These are phyloP conservation scores for Pseudognaphalium luteoalbum DNA, from an alignment of 129 eudicot species.

Conservation along the genomic window DNA sequence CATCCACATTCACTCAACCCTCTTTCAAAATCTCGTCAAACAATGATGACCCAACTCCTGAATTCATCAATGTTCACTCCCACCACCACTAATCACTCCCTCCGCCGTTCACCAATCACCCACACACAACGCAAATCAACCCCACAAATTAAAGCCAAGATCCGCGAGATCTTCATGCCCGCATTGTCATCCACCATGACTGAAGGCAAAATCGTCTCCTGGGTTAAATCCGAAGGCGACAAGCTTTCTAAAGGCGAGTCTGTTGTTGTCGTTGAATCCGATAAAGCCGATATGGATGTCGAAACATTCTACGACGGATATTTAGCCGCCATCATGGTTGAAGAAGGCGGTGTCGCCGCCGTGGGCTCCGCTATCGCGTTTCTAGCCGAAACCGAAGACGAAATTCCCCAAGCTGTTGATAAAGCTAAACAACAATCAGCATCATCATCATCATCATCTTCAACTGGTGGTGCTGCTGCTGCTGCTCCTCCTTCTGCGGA, in stretches of 20 bases:
- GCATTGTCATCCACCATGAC: slow-evolving; percentile 97
- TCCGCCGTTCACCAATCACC: slow-evolving; percentile 12
- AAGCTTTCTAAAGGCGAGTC: slow-evolving; percentile 87
- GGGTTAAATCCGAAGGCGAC: slow-evolving; percentile 95
- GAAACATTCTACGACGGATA: slow-evolving; percentile 95
- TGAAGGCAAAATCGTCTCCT: slow-evolving; percentile 89
- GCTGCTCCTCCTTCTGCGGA: background rate
- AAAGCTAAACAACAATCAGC: slow-evolving; percentile 39
- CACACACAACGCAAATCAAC: background rate
- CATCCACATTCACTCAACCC: slow-evolving; percentile 3
- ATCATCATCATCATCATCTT: slow-evolving; percentile 16
- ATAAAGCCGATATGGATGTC: slow-evolving; percentile 98
- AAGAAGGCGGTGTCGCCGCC: slow-evolving; percentile 81
- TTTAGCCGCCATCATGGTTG: slow-evolving; percentile 85
- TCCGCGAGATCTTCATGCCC: slow-evolving; percentile 97
- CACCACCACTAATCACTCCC: slow-evolving; percentile 43
- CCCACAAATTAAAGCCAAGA: slow-evolving; percentile 57
- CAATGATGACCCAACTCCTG: slow-evolving; percentile 75
- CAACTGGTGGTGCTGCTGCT: slow-evolving; percentile 7
- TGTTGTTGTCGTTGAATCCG: slow-evolving; percentile 93
- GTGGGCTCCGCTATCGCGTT: slow-evolving; percentile 77
- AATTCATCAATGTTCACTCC: slow-evolving; percentile 72
- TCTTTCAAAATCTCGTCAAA: background rate
- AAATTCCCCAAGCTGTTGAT: slow-evolving; percentile 62
- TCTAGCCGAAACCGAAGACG: slow-evolving; percentile 82